Base-by-base conservation (phyloP, 768 basidiomycete species). In the Guyanaporus albipodus region DNA sequence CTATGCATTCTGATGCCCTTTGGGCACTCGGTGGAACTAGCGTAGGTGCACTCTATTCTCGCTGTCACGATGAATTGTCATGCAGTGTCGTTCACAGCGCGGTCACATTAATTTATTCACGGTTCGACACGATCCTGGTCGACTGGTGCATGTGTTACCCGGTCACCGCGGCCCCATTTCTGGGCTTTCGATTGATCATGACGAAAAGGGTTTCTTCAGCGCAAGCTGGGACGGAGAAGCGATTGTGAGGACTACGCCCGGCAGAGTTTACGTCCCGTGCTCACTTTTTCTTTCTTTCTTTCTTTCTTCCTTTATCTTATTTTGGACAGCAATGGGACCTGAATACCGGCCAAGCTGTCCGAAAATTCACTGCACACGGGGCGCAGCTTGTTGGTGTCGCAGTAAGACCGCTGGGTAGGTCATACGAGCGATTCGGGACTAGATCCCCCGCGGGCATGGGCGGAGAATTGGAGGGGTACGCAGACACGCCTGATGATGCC, bases 311-410 rank as follows among this genome's bases (percentile, higher is more conserved):
- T n/a, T n/a, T n/a, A n/a, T n/a, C n/a, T n/a, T n/a, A n/a, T n/a
- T n/a, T n/a, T n/a, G n/a, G 6, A 40, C 57, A 98, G 95, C 90
- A 97, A 81, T 98, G 96, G 95, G 95, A 98, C 68, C 77, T 99
- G 29, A 90, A 99, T 61, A 94, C 87, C 0, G 95, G 96, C 7
- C 77, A 88, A 50, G 72, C 71, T 32, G 77, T 83, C 11, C 80
- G 92, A 39, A 81, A 75, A 38, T 98, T 89, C 63, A 82, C 77
- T 1, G 78, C 85, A 1, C 91, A 96, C 58, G 82, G 85, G 21
- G 81, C 91, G 4, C 94, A 96, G 62, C 77, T 98, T 12, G 82
- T 91, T 4, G 79, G 83, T 7, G 71, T 97, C 32, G 82, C 86
- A 19, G 76, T 94, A 21, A 79, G 88, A 49, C 93, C 94, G 4